Evolutionary conservation across 2,329 filamentous ascomycete genomes (phyloP).

Genomic region (Cytospora paraplurivora): DNA sequence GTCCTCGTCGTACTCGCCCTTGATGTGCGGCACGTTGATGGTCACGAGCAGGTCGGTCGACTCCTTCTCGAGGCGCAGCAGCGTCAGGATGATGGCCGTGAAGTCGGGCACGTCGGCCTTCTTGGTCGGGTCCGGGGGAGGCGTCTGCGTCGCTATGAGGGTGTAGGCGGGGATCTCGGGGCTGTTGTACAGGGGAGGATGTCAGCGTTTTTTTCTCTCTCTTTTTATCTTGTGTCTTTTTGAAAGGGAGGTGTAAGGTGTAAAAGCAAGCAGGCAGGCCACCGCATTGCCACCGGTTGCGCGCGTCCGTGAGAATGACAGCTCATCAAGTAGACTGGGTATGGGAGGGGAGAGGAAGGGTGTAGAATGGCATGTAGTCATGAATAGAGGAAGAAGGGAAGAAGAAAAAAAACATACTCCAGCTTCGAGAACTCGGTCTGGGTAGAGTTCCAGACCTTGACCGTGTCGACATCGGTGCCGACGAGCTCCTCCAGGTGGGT

Average conservation of each 20-base stretch:
- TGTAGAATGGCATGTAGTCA: too few relatives aligned
- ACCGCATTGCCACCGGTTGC: too few relatives aligned
- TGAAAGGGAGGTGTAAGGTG: too few relatives aligned
- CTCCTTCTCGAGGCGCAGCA: constrained; percentile 75
- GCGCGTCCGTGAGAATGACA: too few relatives aligned
- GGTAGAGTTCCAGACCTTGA: constrained; percentile 68
- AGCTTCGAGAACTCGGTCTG: constrained; percentile 60
- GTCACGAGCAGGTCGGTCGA: constrained; percentile 81
- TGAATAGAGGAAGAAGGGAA: too few relatives aligned
- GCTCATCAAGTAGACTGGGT: too few relatives aligned
- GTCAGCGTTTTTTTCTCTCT: too few relatives aligned
- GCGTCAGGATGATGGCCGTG: constrained; percentile 74
- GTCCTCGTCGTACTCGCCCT: constrained; percentile 71
- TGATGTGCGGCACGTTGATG: constrained; percentile 84
- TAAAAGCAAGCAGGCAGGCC: too few relatives aligned
- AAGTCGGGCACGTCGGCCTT: constrained; percentile 55
- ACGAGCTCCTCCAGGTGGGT: constrained; percentile 71
- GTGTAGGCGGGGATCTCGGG: constrained; percentile 64
- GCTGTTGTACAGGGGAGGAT: too few relatives aligned
- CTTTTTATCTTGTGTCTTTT: too few relatives aligned
- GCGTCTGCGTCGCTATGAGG: constrained; percentile 67
- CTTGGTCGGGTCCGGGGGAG: constrained; percentile 40
- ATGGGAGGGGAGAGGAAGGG: too few relatives aligned
- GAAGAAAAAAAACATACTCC: constrained; percentile 43
- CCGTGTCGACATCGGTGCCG: constrained; percentile 61